Conservation (phyloP, 1,284 basidiomycete species). For the Cerrena zonata region DNA sequence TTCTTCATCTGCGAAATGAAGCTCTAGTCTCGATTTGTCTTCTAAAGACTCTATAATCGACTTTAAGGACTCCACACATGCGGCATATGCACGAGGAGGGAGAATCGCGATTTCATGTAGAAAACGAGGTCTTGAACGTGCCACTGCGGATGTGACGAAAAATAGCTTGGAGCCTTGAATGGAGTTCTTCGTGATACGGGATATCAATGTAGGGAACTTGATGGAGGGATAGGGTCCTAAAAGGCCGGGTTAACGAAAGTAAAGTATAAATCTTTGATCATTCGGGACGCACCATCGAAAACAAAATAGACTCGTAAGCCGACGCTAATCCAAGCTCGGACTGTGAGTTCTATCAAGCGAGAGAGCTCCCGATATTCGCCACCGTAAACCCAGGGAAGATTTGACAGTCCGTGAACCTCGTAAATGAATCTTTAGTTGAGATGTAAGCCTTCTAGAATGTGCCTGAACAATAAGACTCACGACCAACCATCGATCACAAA, state of each 20-base stretch:
- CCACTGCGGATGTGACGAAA: constrained; percentile 73
- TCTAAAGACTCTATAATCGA: constrained; percentile 30
- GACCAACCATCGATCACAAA: constrained; percentile 85
- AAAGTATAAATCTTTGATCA: neutral
- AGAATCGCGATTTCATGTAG: constrained; percentile 69
- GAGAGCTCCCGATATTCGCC: constrained; percentile 72
- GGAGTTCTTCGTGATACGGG: constrained; percentile 52
- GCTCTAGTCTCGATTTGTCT: constrained; percentile 34
- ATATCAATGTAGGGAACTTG: constrained; percentile 69
- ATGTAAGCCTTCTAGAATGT: neutral
- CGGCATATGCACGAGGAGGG: constrained; percentile 63
- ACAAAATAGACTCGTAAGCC: constrained; percentile 80
- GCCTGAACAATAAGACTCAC: constrained; percentile 45
- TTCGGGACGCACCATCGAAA: constrained; percentile 72
- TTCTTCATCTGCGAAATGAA: constrained; percentile 79
- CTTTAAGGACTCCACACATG: constrained; percentile 58
- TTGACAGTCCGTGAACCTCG: constrained; percentile 56
- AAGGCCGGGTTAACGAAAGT: constrained; percentile 5
- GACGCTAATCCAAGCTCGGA: constrained; percentile 66
- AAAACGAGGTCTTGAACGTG: constrained; percentile 68
- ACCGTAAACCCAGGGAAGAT: constrained; percentile 78
- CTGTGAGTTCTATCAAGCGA: constrained; percentile 44
- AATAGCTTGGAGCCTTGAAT: constrained; percentile 70
- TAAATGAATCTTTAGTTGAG: constrained; percentile 67
- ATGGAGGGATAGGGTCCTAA: constrained; percentile 66